Evolutionary conservation across 495 filamentous ascomycete species (phyloP).

Genomic region (Neurospora sp.): DNA sequence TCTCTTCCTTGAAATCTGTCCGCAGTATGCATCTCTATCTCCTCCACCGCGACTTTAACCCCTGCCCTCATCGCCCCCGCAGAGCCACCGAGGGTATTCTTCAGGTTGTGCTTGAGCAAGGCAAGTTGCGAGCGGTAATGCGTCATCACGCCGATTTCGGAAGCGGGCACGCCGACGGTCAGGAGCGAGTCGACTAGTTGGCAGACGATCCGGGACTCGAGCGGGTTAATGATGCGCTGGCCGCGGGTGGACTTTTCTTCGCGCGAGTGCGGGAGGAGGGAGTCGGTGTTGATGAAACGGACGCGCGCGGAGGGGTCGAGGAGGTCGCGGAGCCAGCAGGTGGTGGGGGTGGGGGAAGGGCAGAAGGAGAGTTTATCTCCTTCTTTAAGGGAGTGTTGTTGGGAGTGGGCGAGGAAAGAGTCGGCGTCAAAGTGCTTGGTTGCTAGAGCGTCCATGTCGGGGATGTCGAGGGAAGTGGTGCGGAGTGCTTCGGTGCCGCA

Average conservation of each 20-base stretch:
- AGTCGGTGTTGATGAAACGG: constrained; percentile 81
- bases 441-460: constrained; percentile 43
- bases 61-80: neutral
- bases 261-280: constrained; percentile 51
- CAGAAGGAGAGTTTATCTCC: constrained; percentile 35
- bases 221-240: constrained; percentile 74
- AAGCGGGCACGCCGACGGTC: constrained; percentile 57
- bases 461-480: constrained; percentile 45
- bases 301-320: constrained; percentile 60
- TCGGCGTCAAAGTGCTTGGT: constrained; percentile 43
- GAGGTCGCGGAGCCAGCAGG: constrained; percentile 80
- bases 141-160: constrained; percentile 92
- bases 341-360: constrained; percentile 31
- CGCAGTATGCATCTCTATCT: constrained; percentile 87
- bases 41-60: constrained; percentile 9
- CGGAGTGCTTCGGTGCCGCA: constrained; percentile 76
- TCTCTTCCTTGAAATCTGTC: constrained; percentile 95
- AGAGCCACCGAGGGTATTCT: constrained; percentile 9
- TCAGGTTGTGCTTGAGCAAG: constrained; percentile 35
- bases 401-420: constrained; percentile 20
- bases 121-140: constrained; percentile 88
- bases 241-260: constrained; percentile 55
- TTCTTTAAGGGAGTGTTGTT: neutral
- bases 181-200: constrained; percentile 75
- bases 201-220: constrained; percentile 62